Base-by-base conservation (phyloP, 2,329 filamentous ascomycete genomes). In the Orbilia javanica region DNA sequence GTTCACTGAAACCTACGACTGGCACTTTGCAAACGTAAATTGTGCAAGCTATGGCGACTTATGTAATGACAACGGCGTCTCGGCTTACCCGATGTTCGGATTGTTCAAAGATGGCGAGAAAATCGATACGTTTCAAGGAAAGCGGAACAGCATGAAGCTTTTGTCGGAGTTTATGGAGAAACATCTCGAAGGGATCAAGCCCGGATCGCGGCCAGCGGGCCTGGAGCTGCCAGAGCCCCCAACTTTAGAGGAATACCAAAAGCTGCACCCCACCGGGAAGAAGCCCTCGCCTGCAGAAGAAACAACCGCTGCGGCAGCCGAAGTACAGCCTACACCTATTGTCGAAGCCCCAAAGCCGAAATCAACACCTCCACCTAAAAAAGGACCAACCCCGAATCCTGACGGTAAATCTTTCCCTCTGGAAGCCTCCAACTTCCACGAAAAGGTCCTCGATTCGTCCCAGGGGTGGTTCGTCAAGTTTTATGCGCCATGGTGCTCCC, bases 391-490 rank as follows among this genome's bases (percentile, higher is more conserved):
- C 8, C 89, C 92, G 22, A 98, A 99, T 81, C 88, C 89, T 3
- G 87, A 91, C 46, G 96, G 96, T 5, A 86, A 88, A 15, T 96
- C 93, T 5, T 87, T 93, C 36, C 85, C 90, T 5, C 87, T 99
- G 65, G 94, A 90, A 1, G 91, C 92, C 0, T 94, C 97, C 83
- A 93, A 87, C 79, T 99, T 99, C 86, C 91, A 96, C 83, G 90
- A 89, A 73, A 86, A 91, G 42, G 94, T 99, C 55, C 97, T 93
- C 2, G 92, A 91, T 83, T 94, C 93, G 0, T 90, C 92, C 80
- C 94, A 98, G 79, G 91, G 94, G 4, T 99, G 96, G 96, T 97
- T 99, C 83, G 90, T 99, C 87, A 99, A 99, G 85, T 98, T 99
- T 84, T 98, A 97, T 84, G 94, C 93, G 18, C 96, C 96, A 4